phyloP scores from a whole-genome alignment of 768 basidiomycete species.

The Xerocomus potaroensis region DNA sequence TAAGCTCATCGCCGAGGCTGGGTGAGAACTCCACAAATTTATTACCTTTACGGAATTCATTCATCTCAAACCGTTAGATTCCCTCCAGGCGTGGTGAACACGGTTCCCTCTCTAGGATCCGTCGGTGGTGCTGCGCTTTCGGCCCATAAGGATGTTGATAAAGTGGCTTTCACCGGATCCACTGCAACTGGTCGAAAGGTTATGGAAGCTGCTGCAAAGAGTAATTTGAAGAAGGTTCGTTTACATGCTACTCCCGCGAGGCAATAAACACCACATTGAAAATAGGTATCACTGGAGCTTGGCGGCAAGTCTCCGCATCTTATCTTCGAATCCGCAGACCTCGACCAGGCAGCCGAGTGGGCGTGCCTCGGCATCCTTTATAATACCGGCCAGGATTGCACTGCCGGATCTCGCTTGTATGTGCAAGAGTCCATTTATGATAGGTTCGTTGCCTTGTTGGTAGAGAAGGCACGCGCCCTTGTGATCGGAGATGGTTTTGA shows the following conservation, averaged over 20 bases:
- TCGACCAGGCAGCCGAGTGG: slow-evolving; percentile 85
- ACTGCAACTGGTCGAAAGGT: slow-evolving; percentile 86
- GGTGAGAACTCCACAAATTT: slow-evolving; percentile 41
- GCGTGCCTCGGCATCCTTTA: slow-evolving; percentile 81
- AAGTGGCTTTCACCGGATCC: slow-evolving; percentile 94
- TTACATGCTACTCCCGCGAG: slow-evolving; percentile 27
- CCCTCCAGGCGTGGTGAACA: slow-evolving; percentile 89
- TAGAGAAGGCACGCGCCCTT: slow-evolving; percentile 62
- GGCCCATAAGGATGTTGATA: slow-evolving; percentile 81
- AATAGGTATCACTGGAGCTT: slow-evolving; percentile 82
- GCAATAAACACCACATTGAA: slow-evolving; percentile 14
- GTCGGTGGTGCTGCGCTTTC: slow-evolving; percentile 85
- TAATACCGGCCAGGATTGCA: slow-evolving; percentile 92
- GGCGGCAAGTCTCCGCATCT: slow-evolving; percentile 91
- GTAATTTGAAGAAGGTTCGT: slow-evolving; percentile 86
- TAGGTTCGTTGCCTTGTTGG: slow-evolving; percentile 66
- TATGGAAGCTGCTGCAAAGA: slow-evolving; percentile 87
- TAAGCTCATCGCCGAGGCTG: slow-evolving; percentile 77
- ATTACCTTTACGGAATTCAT: slow-evolving; percentile 11
- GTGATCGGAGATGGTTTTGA: slow-evolving; percentile 82
- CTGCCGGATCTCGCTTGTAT: slow-evolving; percentile 85
- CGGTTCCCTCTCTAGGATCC: slow-evolving; percentile 75
- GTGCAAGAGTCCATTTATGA: slow-evolving; percentile 88
- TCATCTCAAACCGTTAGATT: slow-evolving; percentile 47
- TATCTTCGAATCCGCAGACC: slow-evolving; percentile 86